phyloP scores from a whole-genome alignment of 2,329 filamentous ascomycete species.

The Chrysoporthe puriensis region DNA sequence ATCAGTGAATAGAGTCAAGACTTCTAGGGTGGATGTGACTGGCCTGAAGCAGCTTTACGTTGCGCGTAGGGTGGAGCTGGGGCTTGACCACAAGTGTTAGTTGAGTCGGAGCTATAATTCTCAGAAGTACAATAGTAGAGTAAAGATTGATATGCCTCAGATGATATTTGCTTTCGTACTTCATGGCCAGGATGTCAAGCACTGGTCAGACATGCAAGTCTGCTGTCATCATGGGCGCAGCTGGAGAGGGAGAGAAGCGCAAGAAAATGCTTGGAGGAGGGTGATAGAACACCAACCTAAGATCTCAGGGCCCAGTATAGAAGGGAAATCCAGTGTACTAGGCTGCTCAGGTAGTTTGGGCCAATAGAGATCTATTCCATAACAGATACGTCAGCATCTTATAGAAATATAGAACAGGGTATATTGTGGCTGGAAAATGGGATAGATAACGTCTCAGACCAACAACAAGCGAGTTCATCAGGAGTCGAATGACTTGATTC shows the following conservation, averaged over 20 bases:
- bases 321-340: too few species aligned
- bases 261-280: not conserved
- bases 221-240: constrained; percentile 1
- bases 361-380: not conserved
- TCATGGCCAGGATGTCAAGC: constrained; percentile 9
- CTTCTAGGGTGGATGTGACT: too few species aligned
- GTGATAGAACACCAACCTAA: not conserved
- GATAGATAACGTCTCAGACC: too few species aligned
- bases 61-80: too few species aligned
- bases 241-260: not conserved
- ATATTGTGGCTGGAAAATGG: not conserved
- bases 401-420: not conserved
- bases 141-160: not conserved
- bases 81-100: too few species aligned
- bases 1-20: too few species aligned
- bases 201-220: constrained; percentile 15
- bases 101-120: too few species aligned
- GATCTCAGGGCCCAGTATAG: too few species aligned
- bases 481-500: too few species aligned
- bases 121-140: not conserved
- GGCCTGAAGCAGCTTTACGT: too few species aligned
- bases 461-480: too few species aligned
- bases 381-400: not conserved
- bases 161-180: not conserved
- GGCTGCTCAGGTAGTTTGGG: not conserved